Evolutionary conservation across 805 yeast species (phyloP), one percentile per base, ranked within the genome.

Genomic region (Tetrapisispora phaffii): DNA sequence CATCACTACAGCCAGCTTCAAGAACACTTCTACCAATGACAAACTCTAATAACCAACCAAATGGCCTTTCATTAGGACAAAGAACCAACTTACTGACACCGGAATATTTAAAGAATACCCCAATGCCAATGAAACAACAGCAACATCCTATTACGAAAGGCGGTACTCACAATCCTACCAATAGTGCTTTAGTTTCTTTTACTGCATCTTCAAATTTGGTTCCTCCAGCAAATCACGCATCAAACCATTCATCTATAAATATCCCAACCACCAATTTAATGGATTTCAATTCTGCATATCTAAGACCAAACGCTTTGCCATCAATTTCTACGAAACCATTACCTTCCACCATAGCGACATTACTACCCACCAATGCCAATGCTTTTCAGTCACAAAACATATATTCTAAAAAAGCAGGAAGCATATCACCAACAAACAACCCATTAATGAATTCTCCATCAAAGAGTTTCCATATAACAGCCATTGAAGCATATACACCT

Each of bases 401-500:
- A 16, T 29, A 29, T 23, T 42, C 45, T 12, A 23, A 26, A 16
- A 21, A 19, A 15, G 4, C 33, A 2, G 23, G 23, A 7, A 39
- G 47, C 49, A 55, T 40, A 7, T 51, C 62, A 1, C 58, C 59
- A 15, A 29, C 52, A 2, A 53, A 51, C 35, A 62, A 53, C 23
- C 43, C 62, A 1, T 38, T 60, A 24, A 44, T 60, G 44, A 51
- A 58, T 38, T 62, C 67, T 7, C 74, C 75, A 10, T 58, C 67
- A 1, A 73, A 73, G 47, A 67, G 74, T 8, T 71, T 67, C 49
- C 69, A 71, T 42, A 66, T 71, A 1, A 69, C 72, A 24, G 75
- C 79, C n/a, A 60, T 76, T 50, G 84, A 79, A 52, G 80, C 82
- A 4, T 76, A 75, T 52, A 79, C 85, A 0, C 84, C 84, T 2